Conservation (phyloP, 257 asterid species). For the Capsicum pubescens region DNA sequence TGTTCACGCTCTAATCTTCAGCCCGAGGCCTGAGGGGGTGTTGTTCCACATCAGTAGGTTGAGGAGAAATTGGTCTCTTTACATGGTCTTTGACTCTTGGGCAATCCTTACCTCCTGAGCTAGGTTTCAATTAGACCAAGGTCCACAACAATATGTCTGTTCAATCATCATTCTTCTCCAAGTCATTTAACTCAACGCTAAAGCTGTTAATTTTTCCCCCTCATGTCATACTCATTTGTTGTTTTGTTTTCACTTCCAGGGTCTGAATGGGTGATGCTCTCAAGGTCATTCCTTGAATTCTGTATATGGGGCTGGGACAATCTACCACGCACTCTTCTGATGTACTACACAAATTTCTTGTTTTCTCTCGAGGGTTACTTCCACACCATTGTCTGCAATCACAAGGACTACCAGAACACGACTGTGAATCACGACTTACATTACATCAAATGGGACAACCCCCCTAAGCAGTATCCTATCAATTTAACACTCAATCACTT, state of each 20-base stretch:
- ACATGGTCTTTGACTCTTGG: background rate
- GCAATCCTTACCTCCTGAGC: background rate
- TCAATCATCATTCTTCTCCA: background rate
- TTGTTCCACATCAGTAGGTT: background rate
- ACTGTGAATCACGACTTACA: constrained; percentile 90
- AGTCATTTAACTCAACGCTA: background rate
- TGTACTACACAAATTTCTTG: constrained; percentile 92
- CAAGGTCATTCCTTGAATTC: constrained; percentile 88
- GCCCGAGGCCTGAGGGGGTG: background rate
- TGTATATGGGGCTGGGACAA: constrained; percentile 99
- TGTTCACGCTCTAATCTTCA: background rate
- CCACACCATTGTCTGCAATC: constrained; percentile 87
- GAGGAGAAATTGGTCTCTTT: background rate
- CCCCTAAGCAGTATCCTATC: constrained; percentile 60
- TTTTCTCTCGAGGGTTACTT: constrained; percentile 89
- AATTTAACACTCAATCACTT: constrained; percentile 63
- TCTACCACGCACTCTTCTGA: constrained; percentile 90
- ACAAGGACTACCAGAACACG: constrained; percentile 89
- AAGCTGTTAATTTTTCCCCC: background rate
- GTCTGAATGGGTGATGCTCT: constrained; percentile 75
- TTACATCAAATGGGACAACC: constrained; percentile 78
- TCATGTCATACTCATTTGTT: background rate
- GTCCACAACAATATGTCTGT: background rate
- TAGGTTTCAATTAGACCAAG: background rate
- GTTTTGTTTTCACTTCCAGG: constrained; percentile 50